Evolutionary conservation across 495 filamentous ascomycete genomes (phyloP).

Genomic region (Articulospora tetracladia): DNA sequence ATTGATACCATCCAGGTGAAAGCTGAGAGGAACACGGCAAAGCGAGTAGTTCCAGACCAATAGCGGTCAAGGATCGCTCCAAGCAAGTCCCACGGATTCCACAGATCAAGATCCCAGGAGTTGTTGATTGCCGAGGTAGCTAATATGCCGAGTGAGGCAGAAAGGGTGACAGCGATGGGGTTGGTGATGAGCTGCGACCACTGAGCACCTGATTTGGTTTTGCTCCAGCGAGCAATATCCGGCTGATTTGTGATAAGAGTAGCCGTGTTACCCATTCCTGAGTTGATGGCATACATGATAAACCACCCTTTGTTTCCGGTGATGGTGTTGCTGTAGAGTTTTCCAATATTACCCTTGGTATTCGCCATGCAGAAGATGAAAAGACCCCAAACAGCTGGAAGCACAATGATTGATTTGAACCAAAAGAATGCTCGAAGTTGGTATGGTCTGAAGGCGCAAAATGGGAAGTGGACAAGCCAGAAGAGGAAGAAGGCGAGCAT

Average conservation of each 20-base stretch:
- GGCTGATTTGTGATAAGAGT: conserved; percentile 41
- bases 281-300: conserved; percentile 38
- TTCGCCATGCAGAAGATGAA: conserved; percentile 38
- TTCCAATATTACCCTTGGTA: conserved; percentile 34
- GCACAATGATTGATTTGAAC: conserved; percentile 30
- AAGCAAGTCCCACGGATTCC: conserved; percentile 26
- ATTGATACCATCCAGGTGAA: conserved; percentile 30
- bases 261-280: conserved; percentile 39
- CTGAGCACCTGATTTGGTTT: conserved; percentile 30
- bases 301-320: conserved; percentile 31
- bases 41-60: conserved; percentile 27
- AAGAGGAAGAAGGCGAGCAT: conserved; percentile 44
- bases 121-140: conserved; percentile 38
- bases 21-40: conserved; percentile 35
- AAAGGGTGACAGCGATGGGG: conserved; percentile 36
- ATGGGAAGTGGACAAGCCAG: conserved; percentile 42
- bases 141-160: conserved; percentile 38
- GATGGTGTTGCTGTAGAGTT: conserved; percentile 22
- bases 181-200: conserved; percentile 37
- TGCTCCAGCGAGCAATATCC: conserved; percentile 37
- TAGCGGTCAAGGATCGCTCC: conserved; percentile 24
- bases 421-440: conserved; percentile 29
- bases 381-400: conserved; percentile 31
- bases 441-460: conserved; percentile 29
- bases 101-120: conserved; percentile 31